Base-by-base conservation (phyloP, 2,329 filamentous ascomycete genomes). In the Diaporthe nobilis region DNA sequence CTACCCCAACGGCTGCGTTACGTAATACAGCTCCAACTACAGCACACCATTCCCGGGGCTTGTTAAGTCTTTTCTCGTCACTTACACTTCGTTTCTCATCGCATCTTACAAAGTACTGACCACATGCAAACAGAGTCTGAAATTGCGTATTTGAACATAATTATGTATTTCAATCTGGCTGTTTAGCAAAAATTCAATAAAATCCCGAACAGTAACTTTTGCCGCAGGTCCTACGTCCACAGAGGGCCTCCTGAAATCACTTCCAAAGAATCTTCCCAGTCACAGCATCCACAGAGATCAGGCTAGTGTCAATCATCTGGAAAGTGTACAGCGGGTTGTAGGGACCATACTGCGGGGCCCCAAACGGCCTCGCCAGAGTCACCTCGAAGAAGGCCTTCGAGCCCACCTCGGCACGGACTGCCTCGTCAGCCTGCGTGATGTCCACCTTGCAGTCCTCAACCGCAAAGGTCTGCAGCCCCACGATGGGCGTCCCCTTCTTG, bases 1-100 rank as follows among this genome's bases (percentile, higher is more conserved):
- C 44, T 28, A 39, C 65, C 65, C 61, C 44, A 34, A n/a, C n/a
- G 15, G 28, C 65, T 4, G 47, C 15, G 22, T 68, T 68, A 68
- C 47, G 47, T 68, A 68, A 68, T 42, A n/a, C 10, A 13, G 15
- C 28, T n/a, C 25, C 10, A 34, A 67, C 20, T 37, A 20, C 25
- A 44, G 15, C 17, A 20, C 6, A 7, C 17, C 15, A 17, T 5
- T 17, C 39, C 42, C 15, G 42, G 13, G 4, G 42, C 42, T 15
- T 4, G 42, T 44, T 1, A 5, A 44, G 42, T 44, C 42, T 44
- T 15, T 44, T 47, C 13, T 15, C 6, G 47, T 51, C 49, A n/a
- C 49, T 51, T 25, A 51, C 10, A 51, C n/a, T 25, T 51, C 3
- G n/a, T n/a, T 51, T 51, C 22, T 25, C 3, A 17, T 51, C 22